Evolutionary conservation across 495 filamentous ascomycete genomes (phyloP), one percentile per base, ranked within the genome.

Genomic region (Wilcoxina mikolae): DNA sequence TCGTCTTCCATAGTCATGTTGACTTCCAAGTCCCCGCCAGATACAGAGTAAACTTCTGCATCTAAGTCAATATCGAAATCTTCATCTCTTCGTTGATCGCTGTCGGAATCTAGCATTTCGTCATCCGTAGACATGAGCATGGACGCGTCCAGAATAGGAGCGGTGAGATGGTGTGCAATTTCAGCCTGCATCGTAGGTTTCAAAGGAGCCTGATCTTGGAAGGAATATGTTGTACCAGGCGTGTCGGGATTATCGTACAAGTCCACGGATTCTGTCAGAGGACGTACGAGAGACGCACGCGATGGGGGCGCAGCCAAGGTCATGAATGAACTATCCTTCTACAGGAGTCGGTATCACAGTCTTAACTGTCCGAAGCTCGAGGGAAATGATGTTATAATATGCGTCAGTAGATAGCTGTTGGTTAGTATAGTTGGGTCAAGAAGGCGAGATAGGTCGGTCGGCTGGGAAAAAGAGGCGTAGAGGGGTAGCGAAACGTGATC

Each of bases 61-160:
- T 67, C 65, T 28, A 61, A 39, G 20, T 65, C 62, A 24, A 65
- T 59, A 54, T 65, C 65, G 48, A 58, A 64, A 39, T 65, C 65
- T 15, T 57, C 49, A 41, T 58, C 65, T 46, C 67, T 61, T 23
- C 56, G 54, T 20, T 31, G 43, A n/a, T 67, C 60, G 25, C 53
- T 65, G 44, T 65, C 62, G 12, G 62, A 60, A 51, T 65, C 62
- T 22, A 64, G 41, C 61, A 64, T 64, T 29, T 64, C 61, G 24
- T 64, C 61, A 57, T 64, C 61, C 29, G 60, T 64, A 24, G 54
- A 41, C 12, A 51, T 33, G 24, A 56, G 26, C 47, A 56, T 33
- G 20, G 26, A 18, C 11, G 29, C 17, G 28, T 60, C 58, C 2
- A 54, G 41, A 9, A 60, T 51, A 17, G 60, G 58, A 23, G 56